phyloP scores from a whole-genome alignment of 768 basidiomycete species.

The Pulveroboletus sp. region DNA sequence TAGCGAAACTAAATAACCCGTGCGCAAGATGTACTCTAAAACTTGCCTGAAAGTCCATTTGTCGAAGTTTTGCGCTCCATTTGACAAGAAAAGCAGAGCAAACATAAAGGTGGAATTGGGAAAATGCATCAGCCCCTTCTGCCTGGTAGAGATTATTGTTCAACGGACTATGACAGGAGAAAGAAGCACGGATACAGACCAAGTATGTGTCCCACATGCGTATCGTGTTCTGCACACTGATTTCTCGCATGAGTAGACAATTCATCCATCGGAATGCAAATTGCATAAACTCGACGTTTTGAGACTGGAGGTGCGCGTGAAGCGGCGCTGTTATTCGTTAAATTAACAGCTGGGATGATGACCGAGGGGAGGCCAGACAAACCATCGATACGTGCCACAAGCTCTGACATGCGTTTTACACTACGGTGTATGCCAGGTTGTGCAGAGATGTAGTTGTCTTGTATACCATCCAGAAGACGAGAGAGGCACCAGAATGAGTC shows the following conservation, averaged over 20 bases:
- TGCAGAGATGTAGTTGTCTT: slow-evolving; percentile 95
- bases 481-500: slow-evolving; percentile 99
- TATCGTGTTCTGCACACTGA: slow-evolving; percentile 93
- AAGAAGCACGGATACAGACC: slow-evolving; percentile 43
- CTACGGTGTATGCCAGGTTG: slow-evolving; percentile 96
- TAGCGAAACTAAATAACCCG: slow-evolving; percentile 1
- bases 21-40: not conserved
- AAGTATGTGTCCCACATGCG: slow-evolving; percentile 99
- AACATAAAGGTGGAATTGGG: slow-evolving; percentile 97
- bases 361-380: slow-evolving; percentile 19
- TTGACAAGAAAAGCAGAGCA: slow-evolving; percentile 95
- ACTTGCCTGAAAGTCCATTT: slow-evolving; percentile 97
- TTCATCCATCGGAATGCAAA: slow-evolving; percentile 99
- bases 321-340: slow-evolving; percentile 59
- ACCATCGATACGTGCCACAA: slow-evolving; percentile 89
- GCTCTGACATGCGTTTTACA: slow-evolving; percentile 89
- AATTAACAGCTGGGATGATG: not conserved
- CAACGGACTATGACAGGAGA: not conserved
- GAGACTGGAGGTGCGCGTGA: slow-evolving; percentile 76
- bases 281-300: slow-evolving; percentile 99
- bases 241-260: slow-evolving; percentile 95
- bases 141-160: slow-evolving; percentile 49
- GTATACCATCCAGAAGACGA: slow-evolving; percentile 92
- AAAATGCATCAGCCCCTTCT: slow-evolving; percentile 96
- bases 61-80: slow-evolving; percentile 88